Evolutionary conservation across 306 rosid genomes (phyloP).

Genomic region (Cicer chorassanicum): DNA sequence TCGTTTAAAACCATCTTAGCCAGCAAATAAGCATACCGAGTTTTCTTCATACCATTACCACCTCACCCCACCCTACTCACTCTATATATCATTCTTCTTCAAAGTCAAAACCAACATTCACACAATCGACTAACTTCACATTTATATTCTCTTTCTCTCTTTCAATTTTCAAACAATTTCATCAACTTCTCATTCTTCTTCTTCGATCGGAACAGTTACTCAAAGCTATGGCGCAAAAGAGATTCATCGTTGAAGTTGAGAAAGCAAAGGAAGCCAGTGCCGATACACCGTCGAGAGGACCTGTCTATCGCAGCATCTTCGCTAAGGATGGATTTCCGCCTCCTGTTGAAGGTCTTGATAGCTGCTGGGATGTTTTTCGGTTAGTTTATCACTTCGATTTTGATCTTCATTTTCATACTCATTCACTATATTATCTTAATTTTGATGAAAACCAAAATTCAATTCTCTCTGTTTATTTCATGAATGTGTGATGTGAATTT

Average conservation of each 20-base stretch:
- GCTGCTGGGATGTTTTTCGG: constrained; percentile 97
- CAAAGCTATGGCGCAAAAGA: constrained; percentile 58
- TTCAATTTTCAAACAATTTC: neutral
- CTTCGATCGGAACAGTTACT: neutral
- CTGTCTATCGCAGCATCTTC: constrained; percentile 80
- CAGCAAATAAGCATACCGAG: neutral
- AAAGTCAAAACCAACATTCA: no score
- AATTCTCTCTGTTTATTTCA: constrained; percentile 8
- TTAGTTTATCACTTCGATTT: constrained; percentile 30
- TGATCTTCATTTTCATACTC: neutral
- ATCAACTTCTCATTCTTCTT: neutral
- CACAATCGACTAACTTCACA: no score
- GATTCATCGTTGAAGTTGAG: constrained; percentile 71
- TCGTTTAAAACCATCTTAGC: neutral
- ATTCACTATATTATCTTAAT: neutral
- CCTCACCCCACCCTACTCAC: no score
- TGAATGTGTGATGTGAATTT: neutral
- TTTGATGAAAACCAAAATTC: neutral
- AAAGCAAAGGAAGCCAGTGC: constrained; percentile 61
- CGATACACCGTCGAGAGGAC: constrained; percentile 71
- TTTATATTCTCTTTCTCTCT: neutral
- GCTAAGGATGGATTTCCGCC: constrained; percentile 86
- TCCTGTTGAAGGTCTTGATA: constrained; percentile 64
- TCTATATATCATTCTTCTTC: no score
- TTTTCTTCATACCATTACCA: no score